Evolutionary conservation across 2,329 filamentous ascomycete species (phyloP), one percentile per base, ranked within the genome.

Genomic region (Hymenoscyphus repandus): DNA sequence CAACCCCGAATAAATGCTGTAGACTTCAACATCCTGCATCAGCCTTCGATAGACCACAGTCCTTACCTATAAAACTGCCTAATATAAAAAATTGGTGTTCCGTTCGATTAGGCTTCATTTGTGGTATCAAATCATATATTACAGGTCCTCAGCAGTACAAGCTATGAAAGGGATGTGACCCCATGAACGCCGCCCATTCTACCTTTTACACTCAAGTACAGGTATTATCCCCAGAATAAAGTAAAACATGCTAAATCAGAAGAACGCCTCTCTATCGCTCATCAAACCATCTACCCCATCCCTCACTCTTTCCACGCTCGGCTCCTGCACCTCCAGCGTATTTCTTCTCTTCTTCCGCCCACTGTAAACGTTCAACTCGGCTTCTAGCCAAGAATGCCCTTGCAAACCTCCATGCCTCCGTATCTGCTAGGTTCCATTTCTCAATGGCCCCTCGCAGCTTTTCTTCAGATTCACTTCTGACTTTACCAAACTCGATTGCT

Each of bases 381-480:
- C 77, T 72, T 34, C 86, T 71, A 15, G 85, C 85, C 45, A 82
- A 70, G 56, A 79, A 89, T 0, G 87, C 86, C 34, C 83, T 72
- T 5, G 83, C 77, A 63, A 91, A 91, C 61, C 79, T 80, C 87
- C 87, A 92, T 1, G 82, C 82, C 68, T 92, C 87, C 1, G 83
- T 84, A 61, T 92, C 88, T 0, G 82, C 85, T 57, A 90, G 65
- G 64, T 81, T 83, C 81, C 81, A 85, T 10, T 79, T 77, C 64
- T 85, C 81, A n/a, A 82, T 70, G 5, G 77, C 80, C 18, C 73
- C 68, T 6, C 74, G 74, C n/a, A 80, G 56, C 44, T 69, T 68
- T 4, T 75, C 66, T 42, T 79, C 73, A 3, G 69, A 63, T 0
- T 68, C 67, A 3, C 69, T 63, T 58, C 74, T 73, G 54, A 68